phyloP scores from a whole-genome alignment of 345 rosid species.

The Acer campestre region DNA sequence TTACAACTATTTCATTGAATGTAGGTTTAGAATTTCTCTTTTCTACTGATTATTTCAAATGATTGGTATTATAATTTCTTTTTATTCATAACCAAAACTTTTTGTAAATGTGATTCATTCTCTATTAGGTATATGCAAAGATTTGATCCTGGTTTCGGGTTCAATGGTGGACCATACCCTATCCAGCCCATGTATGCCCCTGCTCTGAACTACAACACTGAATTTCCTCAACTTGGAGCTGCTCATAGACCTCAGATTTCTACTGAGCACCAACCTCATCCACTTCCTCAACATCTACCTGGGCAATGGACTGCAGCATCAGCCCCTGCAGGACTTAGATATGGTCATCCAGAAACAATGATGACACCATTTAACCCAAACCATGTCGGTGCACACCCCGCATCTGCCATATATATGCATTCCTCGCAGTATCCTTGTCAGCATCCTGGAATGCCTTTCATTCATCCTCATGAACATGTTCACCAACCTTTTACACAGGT shows the following conservation, averaged over 20 bases:
- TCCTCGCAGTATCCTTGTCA: slow-evolving; percentile 76
- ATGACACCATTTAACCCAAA: slow-evolving; percentile 62
- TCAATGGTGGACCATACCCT: slow-evolving; percentile 58
- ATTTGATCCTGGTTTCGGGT: slow-evolving; percentile 85
- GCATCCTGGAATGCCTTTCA: slow-evolving; percentile 65
- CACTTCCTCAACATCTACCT: slow-evolving; percentile 60
- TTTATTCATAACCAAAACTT: neutral
- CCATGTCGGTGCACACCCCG: slow-evolving; percentile 55
- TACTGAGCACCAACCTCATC: slow-evolving; percentile 57
- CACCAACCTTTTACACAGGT: slow-evolving; percentile 74
- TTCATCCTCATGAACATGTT: slow-evolving; percentile 59
- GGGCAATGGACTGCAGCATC: slow-evolving; percentile 58
- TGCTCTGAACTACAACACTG: slow-evolving; percentile 78
- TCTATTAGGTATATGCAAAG: slow-evolving; percentile 65
- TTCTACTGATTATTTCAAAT: neutral
- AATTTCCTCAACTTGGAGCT: slow-evolving; percentile 81
- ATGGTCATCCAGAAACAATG: slow-evolving; percentile 77
- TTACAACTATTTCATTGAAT: neutral
- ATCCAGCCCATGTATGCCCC: slow-evolving; percentile 74
- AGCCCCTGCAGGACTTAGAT: slow-evolving; percentile 54
- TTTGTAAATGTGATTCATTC: slow-evolving; percentile 6
- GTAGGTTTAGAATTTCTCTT: neutral
- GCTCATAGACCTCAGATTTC: slow-evolving; percentile 60
- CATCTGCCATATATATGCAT: slow-evolving; percentile 57
- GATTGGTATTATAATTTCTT: neutral